phyloP scores from a whole-genome alignment of 1,284 basidiomycete genomes.

The Moesziomyces sp. region DNA sequence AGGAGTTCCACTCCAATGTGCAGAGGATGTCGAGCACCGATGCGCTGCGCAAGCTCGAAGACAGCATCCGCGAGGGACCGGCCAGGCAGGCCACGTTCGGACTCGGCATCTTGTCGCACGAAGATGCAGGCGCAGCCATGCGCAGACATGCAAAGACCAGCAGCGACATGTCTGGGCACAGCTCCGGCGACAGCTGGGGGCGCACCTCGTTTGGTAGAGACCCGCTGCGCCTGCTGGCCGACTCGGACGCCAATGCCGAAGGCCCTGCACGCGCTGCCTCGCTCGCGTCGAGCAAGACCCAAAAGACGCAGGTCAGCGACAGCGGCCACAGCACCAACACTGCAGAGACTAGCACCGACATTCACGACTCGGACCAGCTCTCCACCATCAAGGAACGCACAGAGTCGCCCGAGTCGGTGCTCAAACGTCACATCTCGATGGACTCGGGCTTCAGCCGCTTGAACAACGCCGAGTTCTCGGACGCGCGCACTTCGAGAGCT shows the following conservation, averaged over 20 bases:
- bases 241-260: slow-evolving; percentile 12
- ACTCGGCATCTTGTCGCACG: slow-evolving; percentile 23
- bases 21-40: slow-evolving; percentile 5
- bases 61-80: slow-evolving; percentile 2
- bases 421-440: slow-evolving; percentile 18
- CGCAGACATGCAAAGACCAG: slow-evolving; percentile 22
- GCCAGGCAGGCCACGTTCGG: slow-evolving; percentile 8
- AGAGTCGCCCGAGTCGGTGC: slow-evolving; percentile 30
- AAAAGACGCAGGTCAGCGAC: slow-evolving; percentile 26
- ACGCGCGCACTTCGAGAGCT: slow-evolving; percentile 5
- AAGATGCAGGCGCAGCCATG: not conserved
- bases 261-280: slow-evolving; percentile 4
- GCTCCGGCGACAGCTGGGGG: slow-evolving; percentile 39
- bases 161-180: slow-evolving; percentile 31
- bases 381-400: slow-evolving; percentile 39
- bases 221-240: slow-evolving; percentile 13
- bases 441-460: slow-evolving; percentile 14
- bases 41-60: slow-evolving; percentile 15
- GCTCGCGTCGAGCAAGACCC: slow-evolving; percentile 17
- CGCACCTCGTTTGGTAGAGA: slow-evolving; percentile 23
- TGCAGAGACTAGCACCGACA: slow-evolving; percentile 35
- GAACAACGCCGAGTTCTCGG: slow-evolving; percentile 1
- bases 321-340: slow-evolving; percentile 42
- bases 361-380: slow-evolving; percentile 36
- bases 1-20: slow-evolving; percentile 13